Evolutionary conservation across 805 yeast species (phyloP).

Genomic region (Saturnispora galanensis): DNA sequence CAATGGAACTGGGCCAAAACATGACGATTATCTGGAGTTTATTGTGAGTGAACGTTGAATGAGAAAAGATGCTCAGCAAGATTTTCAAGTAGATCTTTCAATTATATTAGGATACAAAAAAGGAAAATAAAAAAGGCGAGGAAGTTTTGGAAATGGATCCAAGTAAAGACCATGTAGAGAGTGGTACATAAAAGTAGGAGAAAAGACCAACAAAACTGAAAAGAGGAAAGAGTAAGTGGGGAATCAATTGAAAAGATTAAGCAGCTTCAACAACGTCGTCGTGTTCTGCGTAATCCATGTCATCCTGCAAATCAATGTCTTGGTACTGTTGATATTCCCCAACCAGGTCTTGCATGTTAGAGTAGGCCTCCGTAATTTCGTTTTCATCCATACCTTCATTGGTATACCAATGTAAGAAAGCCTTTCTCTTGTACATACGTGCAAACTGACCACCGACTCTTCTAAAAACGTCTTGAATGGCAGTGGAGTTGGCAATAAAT

Average conservation of each 20-base stretch:
- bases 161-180: too few relatives aligned
- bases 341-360: slow-evolving; percentile 81
- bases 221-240: slow-evolving; percentile 1
- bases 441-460: slow-evolving; percentile 85
- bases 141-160: not conserved
- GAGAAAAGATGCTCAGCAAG: not conserved
- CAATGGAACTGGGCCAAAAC: slow-evolving; percentile 27
- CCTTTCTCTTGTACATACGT: slow-evolving; percentile 89
- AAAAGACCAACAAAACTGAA: slow-evolving; percentile 4
- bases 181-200: not conserved
- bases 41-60: not conserved
- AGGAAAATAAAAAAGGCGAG: not conserved
- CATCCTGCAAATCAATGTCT: slow-evolving; percentile 72
- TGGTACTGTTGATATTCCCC: slow-evolving; percentile 90
- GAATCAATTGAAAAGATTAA: slow-evolving; percentile 4
- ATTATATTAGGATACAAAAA: slow-evolving; percentile 6
- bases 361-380: slow-evolving; percentile 91
- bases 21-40: slow-evolving; percentile 9
- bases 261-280: slow-evolving; percentile 7
- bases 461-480: slow-evolving; percentile 83
- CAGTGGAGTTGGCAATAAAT: slow-evolving; percentile 86
- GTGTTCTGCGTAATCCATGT: slow-evolving; percentile 42
- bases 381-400: slow-evolving; percentile 94
- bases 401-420: slow-evolving; percentile 94
- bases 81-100: not conserved